Conservation (phyloP, 306 rosid genomes). For the Cucurbita moschata region DNA sequence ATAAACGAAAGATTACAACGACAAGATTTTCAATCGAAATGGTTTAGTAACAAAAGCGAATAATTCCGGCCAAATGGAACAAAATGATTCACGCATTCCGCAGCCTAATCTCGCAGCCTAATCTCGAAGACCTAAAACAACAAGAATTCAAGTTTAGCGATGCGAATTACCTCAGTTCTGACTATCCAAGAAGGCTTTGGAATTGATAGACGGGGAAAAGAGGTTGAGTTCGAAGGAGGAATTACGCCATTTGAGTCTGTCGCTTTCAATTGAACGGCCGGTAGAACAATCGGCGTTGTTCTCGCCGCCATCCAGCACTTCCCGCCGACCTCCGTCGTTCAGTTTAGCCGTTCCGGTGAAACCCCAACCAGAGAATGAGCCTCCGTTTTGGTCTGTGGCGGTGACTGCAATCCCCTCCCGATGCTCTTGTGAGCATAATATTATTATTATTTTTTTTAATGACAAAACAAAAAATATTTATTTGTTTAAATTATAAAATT, state of each 20-base stretch:
- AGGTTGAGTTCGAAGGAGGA: constrained; percentile 16
- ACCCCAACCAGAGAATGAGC: background rate
- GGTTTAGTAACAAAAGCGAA: background rate
- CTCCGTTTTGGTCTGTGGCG: background rate
- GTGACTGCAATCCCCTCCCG: background rate
- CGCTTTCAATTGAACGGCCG: constrained; percentile 34
- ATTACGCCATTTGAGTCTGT: constrained; percentile 24
- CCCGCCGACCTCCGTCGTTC: background rate
- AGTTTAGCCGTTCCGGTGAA: background rate
- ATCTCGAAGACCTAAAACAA: background rate
- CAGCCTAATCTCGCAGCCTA: background rate
- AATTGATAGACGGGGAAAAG: constrained; percentile 41
- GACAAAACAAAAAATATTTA: no score
- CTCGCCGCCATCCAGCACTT: constrained; percentile 13
- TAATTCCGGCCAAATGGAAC: background rate
- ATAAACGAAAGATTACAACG: background rate
- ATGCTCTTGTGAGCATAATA: background rate
- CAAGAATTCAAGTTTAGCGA: background rate
- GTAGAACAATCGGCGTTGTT: constrained; percentile 9
- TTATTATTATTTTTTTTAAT: no score
- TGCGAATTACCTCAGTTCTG: constrained; percentile 44
- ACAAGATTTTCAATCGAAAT: background rate
- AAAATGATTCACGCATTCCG: background rate
- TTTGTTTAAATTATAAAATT: no score
- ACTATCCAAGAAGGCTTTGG: constrained; percentile 65